Conservation (phyloP, 805 yeast genomes). For the Yamadazyma olivae region DNA sequence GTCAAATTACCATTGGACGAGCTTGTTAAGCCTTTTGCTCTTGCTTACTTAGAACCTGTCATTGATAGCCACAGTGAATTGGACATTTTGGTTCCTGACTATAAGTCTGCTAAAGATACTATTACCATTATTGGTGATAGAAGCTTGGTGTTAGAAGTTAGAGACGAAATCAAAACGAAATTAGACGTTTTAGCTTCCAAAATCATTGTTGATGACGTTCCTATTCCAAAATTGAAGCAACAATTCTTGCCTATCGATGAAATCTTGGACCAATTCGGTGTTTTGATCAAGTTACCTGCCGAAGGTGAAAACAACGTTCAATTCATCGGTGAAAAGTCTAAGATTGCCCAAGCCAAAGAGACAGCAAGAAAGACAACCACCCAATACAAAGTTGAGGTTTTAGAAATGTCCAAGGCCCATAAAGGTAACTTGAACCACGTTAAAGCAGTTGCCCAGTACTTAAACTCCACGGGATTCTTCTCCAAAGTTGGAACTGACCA, state of each 20-base stretch:
- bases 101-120: constrained; percentile 30
- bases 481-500: constrained; percentile 34
- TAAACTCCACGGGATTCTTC: constrained; percentile 51
- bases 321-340: constrained; percentile 58
- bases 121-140: constrained; percentile 70
- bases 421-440: constrained; percentile 79
- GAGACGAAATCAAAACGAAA: constrained; percentile 44
- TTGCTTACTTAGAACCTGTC: constrained; percentile 25
- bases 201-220: constrained; percentile 51
- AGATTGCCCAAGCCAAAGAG: constrained; percentile 59
- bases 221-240: constrained; percentile 68
- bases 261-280: constrained; percentile 52
- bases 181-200: constrained; percentile 43
- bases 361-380: constrained; percentile 60
- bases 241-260: constrained; percentile 60
- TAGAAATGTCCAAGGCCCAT: constrained; percentile 89
- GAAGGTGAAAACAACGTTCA: constrained; percentile 47
- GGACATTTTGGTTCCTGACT: constrained; percentile 34
- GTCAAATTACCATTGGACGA: constrained; percentile 47
- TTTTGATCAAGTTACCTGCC: constrained; percentile 53
- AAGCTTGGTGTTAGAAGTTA: constrained; percentile 56
- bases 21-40: constrained; percentile 43
- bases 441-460: constrained; percentile 64
- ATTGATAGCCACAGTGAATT: constrained; percentile 20
- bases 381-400: constrained; percentile 56